Percentiles rank a stretch among this genome's conserved stretches.
Conservation (phyloP, 78 protist species). For the Anaeramoeba flamelloides region DNA sequence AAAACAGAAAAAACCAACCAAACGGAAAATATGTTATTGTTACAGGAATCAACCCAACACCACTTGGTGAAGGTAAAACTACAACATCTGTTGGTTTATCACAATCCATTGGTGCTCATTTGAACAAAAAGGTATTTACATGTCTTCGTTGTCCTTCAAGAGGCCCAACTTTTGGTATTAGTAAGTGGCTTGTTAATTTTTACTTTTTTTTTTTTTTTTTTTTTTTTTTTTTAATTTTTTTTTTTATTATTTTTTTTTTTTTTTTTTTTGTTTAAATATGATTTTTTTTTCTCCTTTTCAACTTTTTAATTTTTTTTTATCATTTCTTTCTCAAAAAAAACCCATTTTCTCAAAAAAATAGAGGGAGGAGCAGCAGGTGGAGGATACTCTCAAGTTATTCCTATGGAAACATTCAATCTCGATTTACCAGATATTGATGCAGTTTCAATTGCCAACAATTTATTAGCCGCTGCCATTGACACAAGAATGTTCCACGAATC, state of each 20-base stretch:
- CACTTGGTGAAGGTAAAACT: slow-evolving; percentile 88
- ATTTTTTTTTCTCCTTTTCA: no score
- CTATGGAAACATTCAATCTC: slow-evolving; percentile 86
- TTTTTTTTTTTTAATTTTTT: no score
- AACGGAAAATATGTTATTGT: slow-evolving; percentile 79
- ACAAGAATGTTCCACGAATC: slow-evolving; percentile 75
- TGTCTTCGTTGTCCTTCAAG: slow-evolving; percentile 77
- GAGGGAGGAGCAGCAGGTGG: not conserved
- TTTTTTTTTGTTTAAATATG: no score
- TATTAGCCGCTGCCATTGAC: slow-evolving; percentile 85
- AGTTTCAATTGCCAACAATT: slow-evolving; percentile 90
- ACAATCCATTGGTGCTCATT: slow-evolving; percentile 89
- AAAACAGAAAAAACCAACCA: slow-evolving; percentile 28
- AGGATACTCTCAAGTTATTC: slow-evolving; percentile 35
- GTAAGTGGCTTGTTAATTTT: slow-evolving; percentile 91
- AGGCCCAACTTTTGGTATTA: slow-evolving; percentile 91
- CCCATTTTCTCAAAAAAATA: no score
- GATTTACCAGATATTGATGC: slow-evolving; percentile 95
- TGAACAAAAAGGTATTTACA: slow-evolving; percentile 40
- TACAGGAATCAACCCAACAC: slow-evolving; percentile 84
- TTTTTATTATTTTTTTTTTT: no score
- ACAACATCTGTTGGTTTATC: slow-evolving; percentile 86
- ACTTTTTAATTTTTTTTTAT: no score
- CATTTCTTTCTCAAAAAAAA: not conserved
- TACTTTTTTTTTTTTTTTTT: slow-evolving; percentile 74